A percentile compares a stretch with the other conserved stretches of the same genome.
These are phyloP conservation scores for Dendrocalamus latiflorus DNA, from an alignment of 202 grass and related monocot species.

Conservation along the genomic window DNA sequence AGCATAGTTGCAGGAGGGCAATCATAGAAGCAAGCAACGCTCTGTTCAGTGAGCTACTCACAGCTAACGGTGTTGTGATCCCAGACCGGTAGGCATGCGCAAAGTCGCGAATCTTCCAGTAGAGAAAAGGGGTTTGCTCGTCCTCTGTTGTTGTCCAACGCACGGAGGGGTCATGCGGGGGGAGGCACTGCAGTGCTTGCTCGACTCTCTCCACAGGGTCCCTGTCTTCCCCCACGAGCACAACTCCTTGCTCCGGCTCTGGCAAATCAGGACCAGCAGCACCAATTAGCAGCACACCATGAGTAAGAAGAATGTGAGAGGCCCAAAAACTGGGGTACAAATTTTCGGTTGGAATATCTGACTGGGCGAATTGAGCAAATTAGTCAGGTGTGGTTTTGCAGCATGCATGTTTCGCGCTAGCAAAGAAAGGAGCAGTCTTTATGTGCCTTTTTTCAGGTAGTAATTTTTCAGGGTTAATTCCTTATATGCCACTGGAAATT, in stretches of 20 bases:
- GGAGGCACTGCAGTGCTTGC: conserved; percentile 42
- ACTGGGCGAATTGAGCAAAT: neutral
- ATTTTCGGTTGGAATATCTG: neutral
- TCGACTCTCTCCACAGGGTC: conserved; percentile 62
- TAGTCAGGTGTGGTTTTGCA: neutral
- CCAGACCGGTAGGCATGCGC: conserved; percentile 69
- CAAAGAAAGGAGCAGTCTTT: neutral
- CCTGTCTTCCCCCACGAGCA: conserved; percentile 57
- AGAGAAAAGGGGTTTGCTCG: conserved; percentile 53
- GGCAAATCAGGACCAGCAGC: conserved; percentile 12
- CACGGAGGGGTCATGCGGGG: conserved; percentile 37
- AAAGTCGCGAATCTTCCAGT: conserved; percentile 96
- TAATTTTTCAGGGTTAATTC: too few species aligned
- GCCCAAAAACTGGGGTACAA: neutral
- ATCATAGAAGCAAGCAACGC: neutral
- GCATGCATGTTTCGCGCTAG: neutral
- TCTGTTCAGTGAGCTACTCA: conserved; percentile 30
- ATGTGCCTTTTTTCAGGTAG: too few species aligned
- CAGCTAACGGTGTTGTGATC: conserved; percentile 63
- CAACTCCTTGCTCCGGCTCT: conserved; percentile 61
- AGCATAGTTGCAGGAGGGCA: neutral
- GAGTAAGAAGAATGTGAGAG: neutral
- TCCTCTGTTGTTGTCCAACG: neutral
- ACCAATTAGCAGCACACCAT: neutral
- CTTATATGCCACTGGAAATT: too few species aligned